A percentile compares a stretch with the other conserved stretches of the same genome.
Evolutionary conservation across 805 yeast species (phyloP).

Genomic region (Wickerhamiella spandovensis): DNA sequence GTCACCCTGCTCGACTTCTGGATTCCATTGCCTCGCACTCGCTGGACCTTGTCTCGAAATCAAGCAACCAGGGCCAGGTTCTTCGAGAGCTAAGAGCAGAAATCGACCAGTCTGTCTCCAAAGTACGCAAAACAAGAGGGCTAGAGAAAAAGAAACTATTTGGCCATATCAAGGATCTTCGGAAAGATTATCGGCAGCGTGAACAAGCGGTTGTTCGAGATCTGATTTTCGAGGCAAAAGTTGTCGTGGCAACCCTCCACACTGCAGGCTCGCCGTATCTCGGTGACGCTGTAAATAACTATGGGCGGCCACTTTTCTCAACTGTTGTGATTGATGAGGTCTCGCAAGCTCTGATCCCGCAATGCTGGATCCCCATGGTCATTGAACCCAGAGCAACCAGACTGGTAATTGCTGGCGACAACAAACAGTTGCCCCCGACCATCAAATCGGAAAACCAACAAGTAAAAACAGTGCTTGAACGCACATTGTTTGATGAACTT

Average conservation of each 20-base stretch:
- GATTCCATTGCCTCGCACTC: slow-evolving; percentile 54
- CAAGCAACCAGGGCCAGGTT: slow-evolving; percentile 44
- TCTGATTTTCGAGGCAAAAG: slow-evolving; percentile 45
- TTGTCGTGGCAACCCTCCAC: slow-evolving; percentile 74
- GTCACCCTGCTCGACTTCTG: slow-evolving; percentile 83
- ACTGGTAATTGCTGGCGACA: slow-evolving; percentile 82
- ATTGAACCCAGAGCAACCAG: slow-evolving; percentile 44
- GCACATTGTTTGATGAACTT: slow-evolving; percentile 72
- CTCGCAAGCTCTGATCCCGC: slow-evolving; percentile 87
- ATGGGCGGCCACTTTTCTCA: slow-evolving; percentile 39
- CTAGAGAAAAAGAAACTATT: slow-evolving; percentile 53
- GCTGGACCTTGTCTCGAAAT: slow-evolving; percentile 54
- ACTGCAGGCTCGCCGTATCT: slow-evolving; percentile 71
- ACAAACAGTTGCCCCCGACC: slow-evolving; percentile 85
- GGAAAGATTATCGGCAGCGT: slow-evolving; percentile 54
- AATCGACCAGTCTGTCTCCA: slow-evolving; percentile 42
- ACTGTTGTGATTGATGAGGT: slow-evolving; percentile 89
- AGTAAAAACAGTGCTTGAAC: slow-evolving; percentile 36
- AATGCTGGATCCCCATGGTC: slow-evolving; percentile 88
- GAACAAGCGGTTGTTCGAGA: slow-evolving; percentile 52
- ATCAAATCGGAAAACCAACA: slow-evolving; percentile 38
- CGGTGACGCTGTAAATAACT: slow-evolving; percentile 33
- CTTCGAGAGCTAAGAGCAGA: slow-evolving; percentile 57
- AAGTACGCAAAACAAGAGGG: slow-evolving; percentile 42
- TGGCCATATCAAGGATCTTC: slow-evolving; percentile 50